Evolutionary conservation across 768 basidiomycete genomes (phyloP).

Genomic region (Rossbeevera mucosa): DNA sequence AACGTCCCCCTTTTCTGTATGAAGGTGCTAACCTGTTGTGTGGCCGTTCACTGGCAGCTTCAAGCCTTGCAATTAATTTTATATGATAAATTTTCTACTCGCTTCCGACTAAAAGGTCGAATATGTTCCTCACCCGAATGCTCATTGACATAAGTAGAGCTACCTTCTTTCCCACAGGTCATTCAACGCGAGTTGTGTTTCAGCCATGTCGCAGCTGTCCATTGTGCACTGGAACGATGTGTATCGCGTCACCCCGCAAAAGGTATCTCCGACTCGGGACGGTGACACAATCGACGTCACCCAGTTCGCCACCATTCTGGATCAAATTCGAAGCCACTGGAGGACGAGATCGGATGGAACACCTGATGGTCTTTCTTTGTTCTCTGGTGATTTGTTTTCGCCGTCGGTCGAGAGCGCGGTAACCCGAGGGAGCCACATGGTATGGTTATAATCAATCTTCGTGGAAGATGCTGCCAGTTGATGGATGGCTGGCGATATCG

Average conservation of each 20-base stretch:
- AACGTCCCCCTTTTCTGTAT: not conserved
- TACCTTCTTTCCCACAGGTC: not conserved
- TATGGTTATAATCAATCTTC: constrained; percentile 30
- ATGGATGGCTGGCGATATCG: constrained; percentile 23
- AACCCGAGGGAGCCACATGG: constrained; percentile 90
- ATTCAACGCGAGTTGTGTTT: not conserved
- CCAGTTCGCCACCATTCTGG: constrained; percentile 73
- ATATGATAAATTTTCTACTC: not conserved
- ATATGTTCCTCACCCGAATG: not conserved
- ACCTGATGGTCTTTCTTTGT: constrained; percentile 72
- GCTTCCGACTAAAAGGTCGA: not conserved
- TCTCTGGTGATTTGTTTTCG: constrained; percentile 87
- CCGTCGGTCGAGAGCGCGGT: constrained; percentile 85
- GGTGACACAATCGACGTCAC: constrained; percentile 76
- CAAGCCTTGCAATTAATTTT: not conserved
- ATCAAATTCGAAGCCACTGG: constrained; percentile 61
- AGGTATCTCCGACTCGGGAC: constrained; percentile 43
- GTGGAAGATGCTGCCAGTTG: not conserved
- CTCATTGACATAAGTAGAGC: constrained; percentile 3
- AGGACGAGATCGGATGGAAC: constrained; percentile 40
- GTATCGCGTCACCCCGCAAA: constrained; percentile 78
- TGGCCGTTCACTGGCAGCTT: too few relatives aligned
- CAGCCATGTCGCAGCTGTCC: constrained; percentile 35
- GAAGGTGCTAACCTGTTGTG: too few relatives aligned
- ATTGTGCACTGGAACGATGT: constrained; percentile 79